These are phyloP conservation scores for Trametopsis cervina DNA, from an alignment of 768 basidiomycete genomes.

Conservation along the genomic window DNA sequence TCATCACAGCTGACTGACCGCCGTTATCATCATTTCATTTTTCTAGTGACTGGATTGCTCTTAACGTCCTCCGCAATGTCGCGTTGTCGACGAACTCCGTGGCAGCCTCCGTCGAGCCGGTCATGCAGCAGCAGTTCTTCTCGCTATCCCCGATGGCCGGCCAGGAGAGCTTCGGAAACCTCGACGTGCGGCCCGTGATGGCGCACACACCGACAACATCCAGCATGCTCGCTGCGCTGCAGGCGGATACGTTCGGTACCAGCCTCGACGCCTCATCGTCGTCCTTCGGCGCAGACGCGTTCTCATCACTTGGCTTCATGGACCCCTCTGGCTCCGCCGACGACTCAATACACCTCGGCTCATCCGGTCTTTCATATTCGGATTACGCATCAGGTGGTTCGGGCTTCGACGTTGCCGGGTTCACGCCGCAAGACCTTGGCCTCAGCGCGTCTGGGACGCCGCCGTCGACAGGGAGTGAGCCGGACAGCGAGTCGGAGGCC, in stretches of 20 bases:
- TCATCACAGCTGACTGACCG: no score
- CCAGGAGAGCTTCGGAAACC: conserved; percentile 64
- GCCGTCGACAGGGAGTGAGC: conserved; percentile 38
- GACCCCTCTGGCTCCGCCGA: conserved; percentile 58
- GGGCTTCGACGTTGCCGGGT: conserved; percentile 64
- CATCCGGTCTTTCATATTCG: conserved; percentile 60
- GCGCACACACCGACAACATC: conserved; percentile 81
- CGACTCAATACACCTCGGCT: conserved; percentile 56
- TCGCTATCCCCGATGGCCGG: conserved; percentile 85
- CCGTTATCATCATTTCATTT: conserved; percentile 9
- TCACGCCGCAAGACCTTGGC: conserved; percentile 59
- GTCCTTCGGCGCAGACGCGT: conserved; percentile 61
- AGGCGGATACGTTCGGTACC: conserved; percentile 64
- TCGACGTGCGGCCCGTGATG: conserved; percentile 66
- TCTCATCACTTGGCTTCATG: conserved; percentile 70
- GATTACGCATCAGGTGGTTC: conserved; percentile 57
- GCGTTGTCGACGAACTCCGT: conserved; percentile 88
- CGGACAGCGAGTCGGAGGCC: conserved; percentile 57
- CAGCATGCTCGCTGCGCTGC: conserved; percentile 85
- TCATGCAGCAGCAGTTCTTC: conserved; percentile 88
- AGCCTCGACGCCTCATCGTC: conserved; percentile 59
- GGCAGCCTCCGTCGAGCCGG: conserved; percentile 85
- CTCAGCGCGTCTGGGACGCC: conserved; percentile 40
- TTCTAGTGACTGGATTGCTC: conserved; percentile 81
- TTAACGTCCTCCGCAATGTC: conserved; percentile 81